Percentiles rank a stretch among this genome's conserved stretches.
phyloP scores from a whole-genome alignment of 352 stramenopile species.

The Peronospora farinosa region DNA sequence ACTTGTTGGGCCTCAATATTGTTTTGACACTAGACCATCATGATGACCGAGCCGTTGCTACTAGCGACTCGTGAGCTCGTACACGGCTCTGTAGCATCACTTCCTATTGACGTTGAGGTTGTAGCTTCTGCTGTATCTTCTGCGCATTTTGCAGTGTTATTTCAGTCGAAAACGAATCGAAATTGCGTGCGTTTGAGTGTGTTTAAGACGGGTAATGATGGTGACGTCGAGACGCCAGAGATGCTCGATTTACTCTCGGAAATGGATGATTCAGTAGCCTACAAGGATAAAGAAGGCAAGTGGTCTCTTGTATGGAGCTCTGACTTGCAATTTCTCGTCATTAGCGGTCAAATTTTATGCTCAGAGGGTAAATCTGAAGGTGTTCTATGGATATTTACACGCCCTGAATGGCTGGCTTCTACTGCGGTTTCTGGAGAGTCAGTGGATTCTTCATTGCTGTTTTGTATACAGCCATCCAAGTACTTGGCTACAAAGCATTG shows the following conservation, averaged over 20 bases:
- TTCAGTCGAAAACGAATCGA: constrained; percentile 21
- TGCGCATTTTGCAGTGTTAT: constrained; percentile 31
- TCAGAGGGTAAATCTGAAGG: constrained; percentile 16
- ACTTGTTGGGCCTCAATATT: neutral
- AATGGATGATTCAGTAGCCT: neutral
- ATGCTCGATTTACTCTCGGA: constrained; percentile 22
- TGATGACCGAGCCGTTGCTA: constrained; percentile 27
- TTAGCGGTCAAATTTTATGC: constrained; percentile 27
- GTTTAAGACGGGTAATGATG: constrained; percentile 18
- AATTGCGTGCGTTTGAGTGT: constrained; percentile 30
- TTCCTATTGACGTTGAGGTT: constrained; percentile 4
- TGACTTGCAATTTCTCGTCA: constrained; percentile 43
- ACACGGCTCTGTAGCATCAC: constrained; percentile 7
- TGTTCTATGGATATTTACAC: constrained; percentile 44
- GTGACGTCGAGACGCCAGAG: neutral
- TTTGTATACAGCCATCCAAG: constrained; percentile 29
- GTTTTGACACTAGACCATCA: constrained; percentile 24
- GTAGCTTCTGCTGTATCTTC: constrained; percentile 15
- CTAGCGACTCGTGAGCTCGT: constrained; percentile 34
- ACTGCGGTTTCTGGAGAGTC: constrained; percentile 5
- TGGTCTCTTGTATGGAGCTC: constrained; percentile 52
- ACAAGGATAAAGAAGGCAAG: neutral
- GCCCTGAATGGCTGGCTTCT: constrained; percentile 33
- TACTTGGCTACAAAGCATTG: constrained; percentile 43
- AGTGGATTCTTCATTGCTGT: constrained; percentile 14